Conservation (phyloP, 2,329 filamentous ascomycete species). For the Aaosphaeria pasadenensis region DNA sequence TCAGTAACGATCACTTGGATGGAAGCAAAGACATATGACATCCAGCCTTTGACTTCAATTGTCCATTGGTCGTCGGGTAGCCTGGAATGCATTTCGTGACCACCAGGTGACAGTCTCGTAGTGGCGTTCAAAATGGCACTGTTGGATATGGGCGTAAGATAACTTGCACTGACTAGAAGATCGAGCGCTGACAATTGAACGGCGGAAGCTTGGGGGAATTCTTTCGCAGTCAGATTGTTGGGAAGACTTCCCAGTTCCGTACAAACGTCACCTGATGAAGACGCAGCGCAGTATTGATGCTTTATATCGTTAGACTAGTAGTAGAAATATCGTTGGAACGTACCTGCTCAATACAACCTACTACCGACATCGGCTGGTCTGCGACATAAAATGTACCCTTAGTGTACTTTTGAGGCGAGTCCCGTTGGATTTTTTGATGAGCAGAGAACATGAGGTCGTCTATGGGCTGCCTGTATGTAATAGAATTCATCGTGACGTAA, state of each 20-base stretch:
- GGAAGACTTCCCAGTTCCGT: neutral
- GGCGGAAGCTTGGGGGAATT: neutral
- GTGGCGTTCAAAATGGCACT: no score
- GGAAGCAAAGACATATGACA: neutral
- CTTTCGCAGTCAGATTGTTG: neutral
- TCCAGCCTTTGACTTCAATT: neutral
- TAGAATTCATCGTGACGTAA: constrained; percentile 1
- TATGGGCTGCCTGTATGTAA: constrained; percentile 3
- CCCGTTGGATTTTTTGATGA: neutral
- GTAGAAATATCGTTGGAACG: neutral
- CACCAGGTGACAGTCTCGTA: neutral
- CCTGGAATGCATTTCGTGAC: neutral
- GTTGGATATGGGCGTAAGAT: no score
- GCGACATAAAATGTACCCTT: constrained; percentile 1
- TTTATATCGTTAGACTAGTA: neutral
- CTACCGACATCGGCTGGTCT: neutral
- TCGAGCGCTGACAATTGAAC: neutral
- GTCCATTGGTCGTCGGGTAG: constrained; percentile 3
- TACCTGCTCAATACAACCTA: constrained; percentile 7
- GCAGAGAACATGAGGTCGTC: constrained; percentile 6
- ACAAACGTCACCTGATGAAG: neutral
- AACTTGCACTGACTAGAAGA: neutral
- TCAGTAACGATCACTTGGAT: constrained; percentile 1
- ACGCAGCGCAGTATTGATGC: constrained; percentile 4
- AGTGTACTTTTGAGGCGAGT: neutral